Base-by-base conservation (phyloP, 345 rosid genomes). In the Theobroma cacao region DNA sequence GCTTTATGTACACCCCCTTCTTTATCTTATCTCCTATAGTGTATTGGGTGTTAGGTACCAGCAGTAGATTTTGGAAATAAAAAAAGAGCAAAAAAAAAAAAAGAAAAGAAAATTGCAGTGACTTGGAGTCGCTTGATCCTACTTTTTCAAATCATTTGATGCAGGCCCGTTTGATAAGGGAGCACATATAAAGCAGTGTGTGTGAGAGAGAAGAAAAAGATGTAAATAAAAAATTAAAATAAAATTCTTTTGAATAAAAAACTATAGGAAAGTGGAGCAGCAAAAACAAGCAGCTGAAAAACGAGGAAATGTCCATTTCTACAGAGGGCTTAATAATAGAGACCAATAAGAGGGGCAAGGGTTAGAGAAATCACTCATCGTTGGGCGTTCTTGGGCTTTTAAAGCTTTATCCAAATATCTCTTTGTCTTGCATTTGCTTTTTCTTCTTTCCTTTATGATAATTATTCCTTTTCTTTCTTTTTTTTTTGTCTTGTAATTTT, bases 271-370 rank as follows among this genome's bases (percentile, higher is more conserved):
- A 62, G 83, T 80, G 83, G 79, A 75, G 34, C 59, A 75, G 61
- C 48, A 64, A 28, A 66, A 52, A 47, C 24, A 31, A 61, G 68
- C 72, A 78, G 86, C 82, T 58, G 84, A 69, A 66, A 79, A 79
- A 81, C 84, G 77, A 79, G 79, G 84, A 72, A 82, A 77, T 75
- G 83, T 82, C 83, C 13, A 63, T 76, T 84, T 84, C 76, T 78
- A 58, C 55, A 63, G 38, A 52, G 56, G 78, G 15, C 36, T 67
- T 56, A 74, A 66, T 74, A 79, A 66, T 56, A 12, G 59, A 58
- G 45, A 68, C 22, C 47, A 11, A 40, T 20, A 40, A 31, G 60
- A 52, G 36, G 48, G 24, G 58, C 22, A 20, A 14, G 22, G 56
- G 22, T 62, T 62, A 30, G 65, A 74, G 55, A 74, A 60, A 10